These are phyloP conservation scores for Ormosia emarginata DNA, from an alignment of 306 rosid species.

Conservation along the genomic window DNA sequence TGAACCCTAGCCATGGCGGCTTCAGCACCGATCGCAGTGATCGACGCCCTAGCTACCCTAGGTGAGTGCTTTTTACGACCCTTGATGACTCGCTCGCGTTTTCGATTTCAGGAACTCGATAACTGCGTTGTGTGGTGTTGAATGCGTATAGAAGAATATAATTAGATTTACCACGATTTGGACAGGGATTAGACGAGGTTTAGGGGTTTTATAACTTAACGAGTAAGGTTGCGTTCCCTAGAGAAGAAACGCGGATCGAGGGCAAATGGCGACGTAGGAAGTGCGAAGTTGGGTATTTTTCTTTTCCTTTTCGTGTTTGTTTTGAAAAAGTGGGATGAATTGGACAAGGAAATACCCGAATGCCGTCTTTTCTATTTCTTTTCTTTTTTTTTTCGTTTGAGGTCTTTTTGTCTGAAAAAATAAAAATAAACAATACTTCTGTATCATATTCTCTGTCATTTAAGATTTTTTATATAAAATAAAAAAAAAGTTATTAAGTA, in stretches of 20 bases:
- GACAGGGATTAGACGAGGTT: not conserved
- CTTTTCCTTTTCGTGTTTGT: not conserved
- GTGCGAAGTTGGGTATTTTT: not conserved
- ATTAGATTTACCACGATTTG: not conserved
- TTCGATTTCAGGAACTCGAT: not conserved
- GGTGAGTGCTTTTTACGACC: not conserved
- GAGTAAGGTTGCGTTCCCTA: not conserved
- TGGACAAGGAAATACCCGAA: not conserved
- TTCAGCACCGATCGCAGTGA: slow-evolving; percentile 23
- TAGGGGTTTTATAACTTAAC: not conserved
- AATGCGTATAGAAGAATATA: not conserved
- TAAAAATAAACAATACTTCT: too few relatives aligned
- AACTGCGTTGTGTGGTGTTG: not conserved
- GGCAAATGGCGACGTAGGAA: not conserved
- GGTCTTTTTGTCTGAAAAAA: too few relatives aligned
- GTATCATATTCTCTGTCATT: too few relatives aligned
- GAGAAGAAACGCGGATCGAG: slow-evolving; percentile 27
- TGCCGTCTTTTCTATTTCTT: too few relatives aligned
- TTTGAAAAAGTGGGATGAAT: not conserved
- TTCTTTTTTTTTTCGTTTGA: too few relatives aligned
- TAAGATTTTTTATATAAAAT: too few relatives aligned
- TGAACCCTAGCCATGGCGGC: slow-evolving; percentile 76
- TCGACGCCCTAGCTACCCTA: not conserved
- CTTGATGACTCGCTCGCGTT: not conserved
- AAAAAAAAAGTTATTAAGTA: too few relatives aligned